Conservation (phyloP, 768 basidiomycete species). For the Hirschioporus abietinus region DNA sequence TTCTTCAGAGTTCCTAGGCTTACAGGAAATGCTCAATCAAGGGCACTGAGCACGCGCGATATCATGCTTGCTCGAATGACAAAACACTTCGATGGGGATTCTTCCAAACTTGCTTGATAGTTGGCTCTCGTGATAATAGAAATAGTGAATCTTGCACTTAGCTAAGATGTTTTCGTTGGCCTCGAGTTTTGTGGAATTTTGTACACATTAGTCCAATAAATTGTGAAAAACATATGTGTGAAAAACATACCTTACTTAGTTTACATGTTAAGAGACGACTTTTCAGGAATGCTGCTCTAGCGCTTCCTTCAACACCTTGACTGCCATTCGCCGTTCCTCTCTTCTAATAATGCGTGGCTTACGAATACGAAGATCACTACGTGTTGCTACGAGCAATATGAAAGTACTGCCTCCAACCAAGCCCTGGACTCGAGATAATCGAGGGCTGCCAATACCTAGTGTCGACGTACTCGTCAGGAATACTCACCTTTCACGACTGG, state of each 20-base stretch:
- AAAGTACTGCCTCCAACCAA: conserved; percentile 15
- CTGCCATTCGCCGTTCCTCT: neutral
- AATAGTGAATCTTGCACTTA: neutral
- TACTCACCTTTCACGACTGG: conserved; percentile 65
- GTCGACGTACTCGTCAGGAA: conserved; percentile 62
- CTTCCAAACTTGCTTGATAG: neutral
- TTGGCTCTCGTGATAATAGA: neutral
- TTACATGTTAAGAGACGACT: neutral
- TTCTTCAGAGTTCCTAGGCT: neutral
- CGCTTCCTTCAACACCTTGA: neutral
- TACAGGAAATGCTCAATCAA: neutral
- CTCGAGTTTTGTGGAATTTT: neutral
- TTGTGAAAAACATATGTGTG: neutral
- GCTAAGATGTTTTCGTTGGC: neutral
- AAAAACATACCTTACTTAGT: neutral
- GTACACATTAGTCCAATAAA: neutral
- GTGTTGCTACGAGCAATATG: neutral
- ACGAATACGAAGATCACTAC: neutral
- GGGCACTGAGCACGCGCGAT: neutral
- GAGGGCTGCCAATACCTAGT: conserved; percentile 70
- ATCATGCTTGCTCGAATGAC: neutral
- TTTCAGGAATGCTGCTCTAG: neutral
- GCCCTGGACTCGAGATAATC: conserved; percentile 42
- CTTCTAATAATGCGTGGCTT: neutral
- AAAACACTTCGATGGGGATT: neutral